Conservation (phyloP, 2,329 filamentous ascomycete species). For the Akanthomyces uredinophilus region DNA sequence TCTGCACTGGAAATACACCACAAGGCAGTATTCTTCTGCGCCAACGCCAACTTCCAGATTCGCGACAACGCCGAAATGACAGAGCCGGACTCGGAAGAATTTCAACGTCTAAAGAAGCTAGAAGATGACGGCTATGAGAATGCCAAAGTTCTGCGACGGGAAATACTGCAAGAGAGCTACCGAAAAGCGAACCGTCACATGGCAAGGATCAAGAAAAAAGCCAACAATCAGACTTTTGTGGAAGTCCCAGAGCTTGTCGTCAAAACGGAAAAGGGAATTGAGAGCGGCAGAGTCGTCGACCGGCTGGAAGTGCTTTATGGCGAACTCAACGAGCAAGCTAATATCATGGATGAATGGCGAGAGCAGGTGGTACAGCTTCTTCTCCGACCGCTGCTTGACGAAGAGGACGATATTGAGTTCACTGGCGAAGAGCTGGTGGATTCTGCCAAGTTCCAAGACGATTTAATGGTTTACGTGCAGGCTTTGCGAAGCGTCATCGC, state of each 20-base stretch:
- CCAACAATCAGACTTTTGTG: conserved; percentile 50
- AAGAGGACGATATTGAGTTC: conserved; percentile 66
- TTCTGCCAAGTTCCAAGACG: conserved; percentile 81
- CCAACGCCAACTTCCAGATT: conserved; percentile 78
- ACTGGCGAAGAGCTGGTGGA: conserved; percentile 88
- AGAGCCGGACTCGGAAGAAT: conserved; percentile 61
- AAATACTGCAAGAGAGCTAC: conserved; percentile 61
- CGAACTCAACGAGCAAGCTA: conserved; percentile 66
- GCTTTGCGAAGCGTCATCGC: conserved; percentile 69
- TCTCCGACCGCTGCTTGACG: conserved; percentile 71
- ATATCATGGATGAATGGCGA: conserved; percentile 69
- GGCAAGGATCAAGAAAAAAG: conserved; percentile 51
- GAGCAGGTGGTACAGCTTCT: conserved; percentile 67
- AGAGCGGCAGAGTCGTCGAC: conserved; percentile 62
- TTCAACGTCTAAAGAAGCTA: conserved; percentile 58
- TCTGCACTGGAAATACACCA: conserved; percentile 75
- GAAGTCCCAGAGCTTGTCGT: conserved; percentile 55
- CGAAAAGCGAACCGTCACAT: conserved; percentile 47
- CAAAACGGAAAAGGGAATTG: conserved; percentile 58
- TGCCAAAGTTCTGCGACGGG: conserved; percentile 71
- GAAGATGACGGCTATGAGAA: conserved; percentile 71
- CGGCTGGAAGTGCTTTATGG: conserved; percentile 60
- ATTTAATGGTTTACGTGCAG: conserved; percentile 82
- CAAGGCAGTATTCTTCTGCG: conserved; percentile 76
- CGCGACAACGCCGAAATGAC: conserved; percentile 65